Conservation (phyloP, 768 basidiomycete species). For the Lactifluus rugatus region DNA sequence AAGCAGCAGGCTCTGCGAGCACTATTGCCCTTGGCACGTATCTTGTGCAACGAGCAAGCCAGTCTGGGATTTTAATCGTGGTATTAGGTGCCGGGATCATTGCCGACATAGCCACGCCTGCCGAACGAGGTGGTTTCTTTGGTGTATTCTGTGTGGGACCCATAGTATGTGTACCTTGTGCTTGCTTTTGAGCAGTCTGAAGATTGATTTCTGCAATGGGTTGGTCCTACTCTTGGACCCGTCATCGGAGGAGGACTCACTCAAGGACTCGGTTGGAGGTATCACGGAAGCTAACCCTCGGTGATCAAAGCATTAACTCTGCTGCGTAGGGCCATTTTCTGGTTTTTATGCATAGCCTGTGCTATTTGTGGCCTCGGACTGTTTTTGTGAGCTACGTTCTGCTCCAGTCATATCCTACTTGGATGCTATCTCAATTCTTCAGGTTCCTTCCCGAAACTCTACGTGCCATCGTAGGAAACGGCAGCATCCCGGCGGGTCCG, state of each 20-base stretch:
- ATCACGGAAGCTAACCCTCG: background rate
- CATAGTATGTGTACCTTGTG: constrained; percentile 34
- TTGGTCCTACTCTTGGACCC: constrained; percentile 32
- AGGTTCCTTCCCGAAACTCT: constrained; percentile 43
- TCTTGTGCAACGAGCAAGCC: background rate
- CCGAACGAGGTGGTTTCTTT: constrained; percentile 66
- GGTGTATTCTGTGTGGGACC: constrained; percentile 59
- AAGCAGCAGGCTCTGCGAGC: constrained; percentile 71
- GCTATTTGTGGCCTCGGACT: constrained; percentile 29
- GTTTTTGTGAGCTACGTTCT: constrained; percentile 24
- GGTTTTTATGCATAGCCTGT: constrained; percentile 32
- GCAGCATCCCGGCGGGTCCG: constrained; percentile 28
- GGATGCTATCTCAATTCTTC: background rate
- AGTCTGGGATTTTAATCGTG: background rate
- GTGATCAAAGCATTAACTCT: background rate
- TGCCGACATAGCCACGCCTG: constrained; percentile 62
- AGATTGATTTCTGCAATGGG: constrained; percentile 12
- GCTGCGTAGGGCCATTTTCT: constrained; percentile 31
- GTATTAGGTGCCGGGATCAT: constrained; percentile 60
- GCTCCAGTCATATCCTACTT: background rate
- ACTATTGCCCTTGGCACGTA: constrained; percentile 59
- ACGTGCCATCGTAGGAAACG: constrained; percentile 35
- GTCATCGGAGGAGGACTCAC: constrained; percentile 40
- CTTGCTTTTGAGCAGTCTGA: background rate
- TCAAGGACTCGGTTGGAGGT: constrained; percentile 27